Base-by-base conservation (phyloP, 2,329 filamentous ascomycete species). In the Chrysosporium queenslandicum region DNA sequence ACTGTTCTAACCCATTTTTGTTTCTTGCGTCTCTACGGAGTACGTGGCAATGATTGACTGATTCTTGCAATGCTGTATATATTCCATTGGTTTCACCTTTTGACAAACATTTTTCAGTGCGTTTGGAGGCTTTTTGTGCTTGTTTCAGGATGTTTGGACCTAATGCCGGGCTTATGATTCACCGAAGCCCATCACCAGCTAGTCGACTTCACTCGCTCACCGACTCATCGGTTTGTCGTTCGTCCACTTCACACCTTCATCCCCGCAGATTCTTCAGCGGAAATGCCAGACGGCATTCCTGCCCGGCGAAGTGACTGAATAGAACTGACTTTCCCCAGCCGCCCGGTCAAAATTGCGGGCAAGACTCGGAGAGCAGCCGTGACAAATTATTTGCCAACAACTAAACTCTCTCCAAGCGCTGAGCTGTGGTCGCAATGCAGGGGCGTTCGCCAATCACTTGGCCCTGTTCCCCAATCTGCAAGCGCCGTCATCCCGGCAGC, bases 401-500 rank as follows among this genome's bases (percentile, higher is more conserved):
- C 36, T 1, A 41, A 39, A 34, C 11, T 12, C 37, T 25, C 21
- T 25, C 37, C 37, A 50, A 42, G 47, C 47, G 47, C 47, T 25
- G 47, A 20, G 27, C 27, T 50, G 36, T 40, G 37, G 34, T 42
- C n/a, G 11, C 21, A 43, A 50, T 29, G 47, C 37, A 42, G 36
- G 47, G 47, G 47, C 25, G 23, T 20, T 50, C 47, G 27, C 47
- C 36, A 50, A 41, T 50, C 47, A 29, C 32, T 39, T 29, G 12
- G 20, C 34, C 18, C 27, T 27, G 16, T 30, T n/a, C 25, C 18
- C 47, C 25, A 32, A 7, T 29, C 11, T 25, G 47, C 37, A 50
- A 50, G 47, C 47, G 37, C 47, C 47, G 23, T 36, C 47, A 41
- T 18, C 16, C 18, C 9, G 3, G 29, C 11, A 20, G 25, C 37